Percentiles rank a stretch among this genome's conserved stretches.
Conservation (phyloP, 2,329 filamentous ascomycete species). For the Pezicula rhizophila region DNA sequence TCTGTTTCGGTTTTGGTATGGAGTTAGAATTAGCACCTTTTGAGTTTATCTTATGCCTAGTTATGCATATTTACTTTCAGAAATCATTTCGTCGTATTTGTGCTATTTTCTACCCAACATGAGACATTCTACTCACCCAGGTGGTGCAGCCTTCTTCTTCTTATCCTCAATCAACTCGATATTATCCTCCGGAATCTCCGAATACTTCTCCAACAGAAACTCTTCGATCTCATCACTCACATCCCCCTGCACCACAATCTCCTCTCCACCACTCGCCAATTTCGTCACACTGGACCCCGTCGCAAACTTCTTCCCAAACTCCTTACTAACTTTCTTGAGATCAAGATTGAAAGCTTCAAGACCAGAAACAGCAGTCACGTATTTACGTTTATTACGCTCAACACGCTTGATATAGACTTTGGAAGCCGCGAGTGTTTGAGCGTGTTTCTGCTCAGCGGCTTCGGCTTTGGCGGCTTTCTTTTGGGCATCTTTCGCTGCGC, state of each 20-base stretch:
- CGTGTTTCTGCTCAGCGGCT: conserved; percentile 75
- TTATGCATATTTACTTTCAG: too few species aligned
- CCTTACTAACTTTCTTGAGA: conserved; percentile 92
- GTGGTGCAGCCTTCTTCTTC: conserved; percentile 71
- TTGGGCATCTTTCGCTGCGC: conserved; percentile 89
- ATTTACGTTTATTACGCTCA: conserved; percentile 97
- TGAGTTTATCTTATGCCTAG: too few species aligned
- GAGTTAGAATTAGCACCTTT: not conserved
- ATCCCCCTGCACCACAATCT: conserved; percentile 97
- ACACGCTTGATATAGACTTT: conserved; percentile 92
- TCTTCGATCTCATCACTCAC: conserved; percentile 92
- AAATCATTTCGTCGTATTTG: too few species aligned
- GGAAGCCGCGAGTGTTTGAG: conserved; percentile 70
- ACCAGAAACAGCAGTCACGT: conserved; percentile 85
- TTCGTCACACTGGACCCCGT: conserved; percentile 92
- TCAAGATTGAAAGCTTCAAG: conserved; percentile 88
- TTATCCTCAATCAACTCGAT: conserved; percentile 94
- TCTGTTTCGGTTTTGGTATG: not conserved
- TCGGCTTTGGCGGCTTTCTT: conserved; percentile 97
- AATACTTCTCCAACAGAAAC: conserved; percentile 83
- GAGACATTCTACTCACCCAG: conserved; percentile 8
- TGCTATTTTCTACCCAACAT: too few species aligned
- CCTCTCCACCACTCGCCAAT: conserved; percentile 76
- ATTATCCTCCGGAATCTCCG: conserved; percentile 88
- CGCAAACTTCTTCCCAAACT: conserved; percentile 97